These are phyloP conservation scores for Neurospora sublineolata DNA, from an alignment of 495 filamentous ascomycete species.

Conservation along the genomic window DNA sequence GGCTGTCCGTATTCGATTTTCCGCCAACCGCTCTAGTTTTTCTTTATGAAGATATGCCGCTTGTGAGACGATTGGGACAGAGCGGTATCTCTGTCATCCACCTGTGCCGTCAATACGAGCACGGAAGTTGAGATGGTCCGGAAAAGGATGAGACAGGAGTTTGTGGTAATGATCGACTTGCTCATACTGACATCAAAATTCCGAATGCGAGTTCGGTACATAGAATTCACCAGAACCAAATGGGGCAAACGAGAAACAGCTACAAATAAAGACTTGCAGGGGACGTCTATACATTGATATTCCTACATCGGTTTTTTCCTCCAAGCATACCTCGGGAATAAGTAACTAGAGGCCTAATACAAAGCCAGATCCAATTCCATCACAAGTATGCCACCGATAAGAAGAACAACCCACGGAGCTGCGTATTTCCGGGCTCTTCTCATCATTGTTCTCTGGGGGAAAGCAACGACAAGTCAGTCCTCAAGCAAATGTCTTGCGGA, in stretches of 20 bases:
- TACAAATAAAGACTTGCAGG: not conserved
- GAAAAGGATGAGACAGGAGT: not conserved
- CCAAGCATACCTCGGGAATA: not conserved
- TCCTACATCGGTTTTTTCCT: not conserved
- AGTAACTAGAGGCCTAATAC: not conserved
- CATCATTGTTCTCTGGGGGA: not conserved
- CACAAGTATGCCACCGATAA: not conserved
- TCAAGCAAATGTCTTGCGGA: constrained; percentile 44
- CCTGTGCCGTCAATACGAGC: not conserved
- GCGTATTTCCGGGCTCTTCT: not conserved
- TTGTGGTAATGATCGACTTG: not conserved
- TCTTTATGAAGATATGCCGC: not conserved
- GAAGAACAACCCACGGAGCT: not conserved
- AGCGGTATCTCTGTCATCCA: not conserved
- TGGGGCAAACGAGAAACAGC: not conserved
- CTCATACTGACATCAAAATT: not conserved
- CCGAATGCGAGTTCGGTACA: not conserved
- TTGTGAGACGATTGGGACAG: not conserved
- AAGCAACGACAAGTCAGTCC: not conserved
- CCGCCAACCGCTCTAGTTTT: not conserved
- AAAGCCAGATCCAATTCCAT: not conserved
- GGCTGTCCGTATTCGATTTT: not conserved
- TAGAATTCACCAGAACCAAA: not conserved
- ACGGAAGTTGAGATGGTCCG: not conserved
- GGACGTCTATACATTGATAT: not conserved